Base-by-base conservation (phyloP, 2,329 filamentous ascomycete genomes). In the Paramyrothecium roridum region DNA sequence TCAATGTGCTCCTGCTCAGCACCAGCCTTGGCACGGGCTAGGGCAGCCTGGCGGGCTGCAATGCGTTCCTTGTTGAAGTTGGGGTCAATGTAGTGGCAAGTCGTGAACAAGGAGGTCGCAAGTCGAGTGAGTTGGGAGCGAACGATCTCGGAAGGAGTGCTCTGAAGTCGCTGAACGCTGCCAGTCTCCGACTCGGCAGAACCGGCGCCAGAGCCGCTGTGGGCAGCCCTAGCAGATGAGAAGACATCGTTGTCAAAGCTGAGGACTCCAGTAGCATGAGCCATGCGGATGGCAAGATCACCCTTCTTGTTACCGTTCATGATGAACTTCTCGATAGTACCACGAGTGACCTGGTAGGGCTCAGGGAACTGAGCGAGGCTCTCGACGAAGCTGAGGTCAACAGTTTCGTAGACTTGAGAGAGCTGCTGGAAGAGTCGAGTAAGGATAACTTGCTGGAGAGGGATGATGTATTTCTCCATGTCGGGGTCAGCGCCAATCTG, bases 221-320 rank as follows among this genome's bases (percentile, higher is more conserved):
- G 91, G 58, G 91, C 84, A 62, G 93, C 91, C 81, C 96, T 98
- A 68, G 93, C 87, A 17, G 95, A 97, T 37, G 95, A 96, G 81
- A 99, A 98, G 62, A 99, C 92, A 73, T 99, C 95, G 54, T 91
- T 96, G 73, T 99, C 95, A 66, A 99, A 99, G 72, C 92, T 97
- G 57, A 99, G 85, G 51, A 97, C 90, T 57, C 95, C 92, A 53
- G 93, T 93, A 59, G 92, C 92, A 71, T 99, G 95, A 70, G 98
- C 91, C 76, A 98, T 91, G 59, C 95, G 92, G 66, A 99, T 96
- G 53, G 95, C 90, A 48, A 99, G 83, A 67, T 99, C 95, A 55
- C 95, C 95, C 85, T 99, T 99, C 86, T 99, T 99, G 84, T 96
- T 98, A 61, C 95, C 95, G 75, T 99, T 99, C 95, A 99, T 99